Evolutionary conservation across 2,329 filamentous ascomycete species (phyloP).

Genomic region (Stemphylium vesicarium): DNA sequence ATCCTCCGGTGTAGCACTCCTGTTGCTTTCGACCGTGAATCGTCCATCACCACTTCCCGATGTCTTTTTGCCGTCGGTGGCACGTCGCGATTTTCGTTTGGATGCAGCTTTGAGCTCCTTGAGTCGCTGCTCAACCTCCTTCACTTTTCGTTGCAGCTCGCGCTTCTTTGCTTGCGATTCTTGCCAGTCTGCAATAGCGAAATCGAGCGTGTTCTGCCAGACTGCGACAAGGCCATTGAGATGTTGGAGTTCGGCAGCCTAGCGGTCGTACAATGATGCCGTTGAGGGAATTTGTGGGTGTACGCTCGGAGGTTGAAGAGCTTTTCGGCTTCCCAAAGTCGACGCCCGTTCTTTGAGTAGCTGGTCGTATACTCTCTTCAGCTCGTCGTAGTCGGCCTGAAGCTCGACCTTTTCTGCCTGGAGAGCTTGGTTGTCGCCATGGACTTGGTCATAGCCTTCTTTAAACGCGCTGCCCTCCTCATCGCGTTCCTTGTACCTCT

Average conservation of each 20-base stretch:
- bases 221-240: not conserved
- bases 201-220: not conserved
- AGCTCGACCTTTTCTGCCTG: not conserved
- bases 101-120: not conserved
- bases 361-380: not conserved
- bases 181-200: not conserved
- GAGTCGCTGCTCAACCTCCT: not conserved
- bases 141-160: not conserved
- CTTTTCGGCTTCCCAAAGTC: too few relatives aligned
- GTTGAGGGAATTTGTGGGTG: not conserved
- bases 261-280: not conserved
- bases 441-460: slow-evolving; percentile 2
- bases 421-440: not conserved
- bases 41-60: not conserved
- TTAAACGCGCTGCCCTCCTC: not conserved
- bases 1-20: not conserved
- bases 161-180: not conserved
- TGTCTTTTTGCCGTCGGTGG: not conserved
- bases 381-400: not conserved
- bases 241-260: not conserved
- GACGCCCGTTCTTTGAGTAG: not conserved
- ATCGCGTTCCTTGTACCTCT: not conserved
- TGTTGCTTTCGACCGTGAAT: not conserved
- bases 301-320: not conserved
- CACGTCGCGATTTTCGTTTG: not conserved